Evolutionary conservation across 371 early-diverging fungal genomes (phyloP).

Genomic region (Mucor circinelloides): DNA sequence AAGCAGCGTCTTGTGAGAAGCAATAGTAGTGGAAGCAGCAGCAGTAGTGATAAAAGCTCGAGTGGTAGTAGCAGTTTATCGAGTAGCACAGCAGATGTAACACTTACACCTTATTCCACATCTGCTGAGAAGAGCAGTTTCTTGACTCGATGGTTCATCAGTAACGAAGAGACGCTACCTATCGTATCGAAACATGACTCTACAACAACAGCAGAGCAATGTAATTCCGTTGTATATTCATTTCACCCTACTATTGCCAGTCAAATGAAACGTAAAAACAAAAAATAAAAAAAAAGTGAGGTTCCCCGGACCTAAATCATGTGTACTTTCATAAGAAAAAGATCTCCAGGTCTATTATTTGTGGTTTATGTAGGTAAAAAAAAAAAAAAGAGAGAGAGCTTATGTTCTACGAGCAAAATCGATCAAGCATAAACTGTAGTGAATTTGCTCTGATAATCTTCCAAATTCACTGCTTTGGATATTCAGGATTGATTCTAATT

Average conservation of each 20-base stretch:
- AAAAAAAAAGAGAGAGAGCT: neutral
- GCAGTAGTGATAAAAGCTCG: neutral
- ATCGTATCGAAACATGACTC: neutral
- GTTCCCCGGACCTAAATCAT: slow-evolving; percentile 7
- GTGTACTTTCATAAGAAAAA: neutral
- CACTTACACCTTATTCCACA: neutral
- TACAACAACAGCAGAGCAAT: neutral
- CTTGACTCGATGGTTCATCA: slow-evolving; percentile 16
- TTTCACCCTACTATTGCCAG: slow-evolving; percentile 18
- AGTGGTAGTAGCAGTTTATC: slow-evolving; percentile 8
- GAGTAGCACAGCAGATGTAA: neutral
- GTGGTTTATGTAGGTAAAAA: neutral
- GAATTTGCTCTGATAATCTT: slow-evolving; percentile 72
- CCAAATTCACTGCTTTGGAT: slow-evolving; percentile 62
- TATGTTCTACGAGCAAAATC: slow-evolving; percentile 72
- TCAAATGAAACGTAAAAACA: slow-evolving; percentile 9
- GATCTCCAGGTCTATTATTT: slow-evolving; percentile 3
- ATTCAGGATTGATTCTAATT: slow-evolving; percentile 46
- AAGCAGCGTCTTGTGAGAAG: neutral
- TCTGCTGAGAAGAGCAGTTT: slow-evolving; percentile 11
- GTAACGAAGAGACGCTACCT: neutral
- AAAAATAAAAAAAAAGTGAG: neutral
- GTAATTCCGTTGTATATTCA: slow-evolving; percentile 10
- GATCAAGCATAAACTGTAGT: slow-evolving; percentile 81
- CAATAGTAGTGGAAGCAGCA: neutral